Evolutionary conservation across 2,329 filamentous ascomycete genomes (phyloP).

Genomic region (Myriosclerotinia scirpicola): DNA sequence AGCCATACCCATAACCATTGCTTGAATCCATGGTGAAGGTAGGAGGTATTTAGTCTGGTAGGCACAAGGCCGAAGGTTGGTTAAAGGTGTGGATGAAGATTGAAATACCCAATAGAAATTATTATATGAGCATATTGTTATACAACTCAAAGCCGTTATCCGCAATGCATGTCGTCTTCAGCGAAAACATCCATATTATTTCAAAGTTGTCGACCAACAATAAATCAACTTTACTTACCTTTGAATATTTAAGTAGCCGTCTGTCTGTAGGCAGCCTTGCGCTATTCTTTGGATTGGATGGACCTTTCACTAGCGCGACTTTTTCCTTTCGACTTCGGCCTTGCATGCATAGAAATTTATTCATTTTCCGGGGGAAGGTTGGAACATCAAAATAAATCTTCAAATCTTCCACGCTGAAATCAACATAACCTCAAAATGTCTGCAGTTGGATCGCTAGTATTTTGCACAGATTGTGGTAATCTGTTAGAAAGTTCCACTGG

Average conservation of each 20-base stretch:
- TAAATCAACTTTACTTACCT: background rate
- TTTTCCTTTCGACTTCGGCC: conserved; percentile 1
- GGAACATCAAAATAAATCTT: background rate
- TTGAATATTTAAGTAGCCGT: conserved; percentile 14
- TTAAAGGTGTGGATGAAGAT: background rate
- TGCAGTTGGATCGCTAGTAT: conserved; percentile 85
- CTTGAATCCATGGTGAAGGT: conserved; percentile 17
- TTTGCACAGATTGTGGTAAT: conserved; percentile 91
- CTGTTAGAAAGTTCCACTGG: conserved; percentile 79
- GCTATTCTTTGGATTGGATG: conserved; percentile 19
- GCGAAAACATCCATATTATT: too few relatives aligned
- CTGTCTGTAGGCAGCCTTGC: conserved; percentile 27
- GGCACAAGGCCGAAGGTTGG: conserved; percentile 15
- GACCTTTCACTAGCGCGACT: conserved; percentile 4
- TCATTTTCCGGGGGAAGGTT: too few relatives aligned
- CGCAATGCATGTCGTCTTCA: background rate
- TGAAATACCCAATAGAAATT: background rate
- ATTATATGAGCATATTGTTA: conserved; percentile 9
- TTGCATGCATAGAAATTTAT: conserved; percentile 19
- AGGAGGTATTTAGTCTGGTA: background rate
- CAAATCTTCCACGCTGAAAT: background rate
- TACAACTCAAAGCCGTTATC: background rate
- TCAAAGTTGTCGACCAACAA: background rate
- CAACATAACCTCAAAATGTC: conserved; percentile 61
- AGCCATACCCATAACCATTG: conserved; percentile 19